Conservation (phyloP, 129 eudicot species). For the Deinandra increscens region DNA sequence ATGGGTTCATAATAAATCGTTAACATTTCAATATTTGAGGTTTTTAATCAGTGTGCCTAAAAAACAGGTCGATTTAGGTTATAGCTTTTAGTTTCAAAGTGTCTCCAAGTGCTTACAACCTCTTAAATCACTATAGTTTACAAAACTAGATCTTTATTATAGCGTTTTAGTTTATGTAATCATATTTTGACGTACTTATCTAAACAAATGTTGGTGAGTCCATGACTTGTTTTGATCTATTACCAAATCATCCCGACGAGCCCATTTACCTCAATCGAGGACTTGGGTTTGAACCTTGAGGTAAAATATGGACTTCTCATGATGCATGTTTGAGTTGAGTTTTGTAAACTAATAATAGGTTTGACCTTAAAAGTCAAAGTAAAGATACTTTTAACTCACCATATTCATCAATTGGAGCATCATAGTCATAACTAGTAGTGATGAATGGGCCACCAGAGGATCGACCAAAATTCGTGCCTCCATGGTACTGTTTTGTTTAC, state of each 20-base stretch:
- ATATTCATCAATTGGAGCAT: constrained; percentile 98
- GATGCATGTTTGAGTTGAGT: not conserved
- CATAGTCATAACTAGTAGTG: constrained; percentile 95
- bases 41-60: too few relatives aligned
- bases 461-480: constrained; percentile 97
- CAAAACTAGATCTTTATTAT: too few relatives aligned
- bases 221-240: too few relatives aligned
- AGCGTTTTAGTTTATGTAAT: too few relatives aligned
- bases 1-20: constrained; percentile 14
- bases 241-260: too few relatives aligned
- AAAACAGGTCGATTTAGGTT: not conserved
- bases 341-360: not conserved
- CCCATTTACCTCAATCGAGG: too few relatives aligned
- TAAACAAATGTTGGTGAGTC: too few relatives aligned
- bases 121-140: too few relatives aligned
- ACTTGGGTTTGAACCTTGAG: not conserved
- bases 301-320: not conserved
- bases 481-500: constrained; percentile 66
- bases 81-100: not conserved
- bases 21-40: not conserved
- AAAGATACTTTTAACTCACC: constrained; percentile 38
- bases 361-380: constrained; percentile 11
- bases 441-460: constrained; percentile 97
- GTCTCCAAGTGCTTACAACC: not conserved
- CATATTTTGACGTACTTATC: too few relatives aligned